phyloP scores from a whole-genome alignment of 2,329 filamentous ascomycete species.

The Fusarium temperatum region DNA sequence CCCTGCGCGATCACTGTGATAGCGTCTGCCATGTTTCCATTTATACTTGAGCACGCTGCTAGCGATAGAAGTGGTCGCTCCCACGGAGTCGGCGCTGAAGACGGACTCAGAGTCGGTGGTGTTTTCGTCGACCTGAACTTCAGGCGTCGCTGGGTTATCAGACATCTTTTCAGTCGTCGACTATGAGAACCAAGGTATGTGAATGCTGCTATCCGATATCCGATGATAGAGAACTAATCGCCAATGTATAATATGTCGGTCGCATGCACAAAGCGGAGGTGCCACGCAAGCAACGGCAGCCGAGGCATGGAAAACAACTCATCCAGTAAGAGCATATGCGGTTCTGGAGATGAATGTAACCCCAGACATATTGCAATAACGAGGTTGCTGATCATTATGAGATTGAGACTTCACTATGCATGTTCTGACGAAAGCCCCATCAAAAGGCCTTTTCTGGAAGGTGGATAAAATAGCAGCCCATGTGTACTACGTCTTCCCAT shows the following conservation, averaged over 20 bases:
- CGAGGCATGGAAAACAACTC: background rate
- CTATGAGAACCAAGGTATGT: too few species aligned
- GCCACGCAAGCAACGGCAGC: background rate
- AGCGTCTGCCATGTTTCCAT: constrained; percentile 52
- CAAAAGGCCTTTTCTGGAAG: background rate
- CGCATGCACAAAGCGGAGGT: background rate
- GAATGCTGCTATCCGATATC: background rate
- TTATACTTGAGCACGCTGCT: constrained; percentile 23
- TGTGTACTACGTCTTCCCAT: background rate
- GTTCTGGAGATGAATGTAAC: background rate
- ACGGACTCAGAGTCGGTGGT: background rate
- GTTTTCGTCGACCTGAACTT: constrained; percentile 21
- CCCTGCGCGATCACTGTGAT: constrained; percentile 51
- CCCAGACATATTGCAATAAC: background rate
- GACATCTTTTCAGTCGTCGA: background rate
- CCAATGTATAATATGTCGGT: background rate
- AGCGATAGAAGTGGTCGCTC: background rate
- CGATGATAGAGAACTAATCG: background rate
- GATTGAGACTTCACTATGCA: background rate
- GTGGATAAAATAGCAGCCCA: background rate
- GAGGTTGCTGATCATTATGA: background rate
- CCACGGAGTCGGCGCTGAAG: background rate
- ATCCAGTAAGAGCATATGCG: background rate
- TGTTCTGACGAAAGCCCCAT: too few species aligned
- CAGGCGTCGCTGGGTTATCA: background rate